Evolutionary conservation across 352 stramenopile genomes (phyloP), one percentile per base, ranked within the genome.

Genomic region (Phytophthora podocarpi): DNA sequence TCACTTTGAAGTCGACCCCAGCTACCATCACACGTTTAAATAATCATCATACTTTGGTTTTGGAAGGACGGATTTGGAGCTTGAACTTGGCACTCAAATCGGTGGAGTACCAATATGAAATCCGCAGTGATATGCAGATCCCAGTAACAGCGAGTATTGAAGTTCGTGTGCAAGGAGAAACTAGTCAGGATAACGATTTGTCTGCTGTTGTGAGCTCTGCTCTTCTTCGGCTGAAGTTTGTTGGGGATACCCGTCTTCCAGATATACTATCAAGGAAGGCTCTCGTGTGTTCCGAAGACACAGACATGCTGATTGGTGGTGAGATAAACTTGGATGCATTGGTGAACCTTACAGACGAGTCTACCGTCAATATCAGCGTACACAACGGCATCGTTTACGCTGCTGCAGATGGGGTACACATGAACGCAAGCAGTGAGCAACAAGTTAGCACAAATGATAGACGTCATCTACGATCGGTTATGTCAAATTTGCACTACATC

Each of bases 31-130:
- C 18, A 45, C 26, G 11, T 12, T 27, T 31, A 15, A 16, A 31
- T n/a, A 26, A 48, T n/a, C 23, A 2, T 11, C 31, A 35, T 23
- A 13, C 7, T 26, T 47, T 69, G 27, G 5, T 21, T 28, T 48
- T 69, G 15, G 52, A 69, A 59, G 60, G 60, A 27, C 16, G 52
- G 5, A 39, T 69, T 37, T 49, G 39, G 36, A 32, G 59, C 27
- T 47, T 69, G 45, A 69, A 59, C 24, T 11, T 42, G 43, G 60
- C 46, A 45, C 36, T 69, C 4, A 16, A 37, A 16, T 51, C 52
- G 8, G 36, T 64, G n/a, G 28, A 58, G 52, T 63, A 55, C 18
- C 30, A 54, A 30, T 69, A 64, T 64, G 60, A 63, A 42, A 56
- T 67, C 10, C 24, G 11, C 11, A 21, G 35, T 20, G 20, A 48